phyloP scores from a whole-genome alignment of 805 yeast species.

The Barnettozyma californica region DNA sequence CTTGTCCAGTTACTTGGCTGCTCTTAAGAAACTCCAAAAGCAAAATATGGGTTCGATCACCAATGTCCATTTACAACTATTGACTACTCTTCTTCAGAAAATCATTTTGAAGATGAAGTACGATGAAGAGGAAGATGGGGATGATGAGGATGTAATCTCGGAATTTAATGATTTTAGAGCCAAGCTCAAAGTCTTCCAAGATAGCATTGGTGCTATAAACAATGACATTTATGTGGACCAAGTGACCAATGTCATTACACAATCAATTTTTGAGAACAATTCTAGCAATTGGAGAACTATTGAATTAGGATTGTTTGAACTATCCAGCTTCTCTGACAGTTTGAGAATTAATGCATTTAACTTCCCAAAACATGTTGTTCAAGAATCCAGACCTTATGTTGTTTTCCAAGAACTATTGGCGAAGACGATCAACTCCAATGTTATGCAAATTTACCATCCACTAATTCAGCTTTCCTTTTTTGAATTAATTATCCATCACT shows the following conservation, averaged over 20 bases:
- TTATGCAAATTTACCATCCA: constrained; percentile 61
- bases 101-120: constrained; percentile 74
- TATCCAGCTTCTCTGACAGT: constrained; percentile 73
- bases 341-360: constrained; percentile 73
- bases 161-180: constrained; percentile 77
- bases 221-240: constrained; percentile 58
- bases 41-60: constrained; percentile 34
- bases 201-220: constrained; percentile 60
- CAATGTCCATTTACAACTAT: constrained; percentile 41
- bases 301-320: constrained; percentile 83
- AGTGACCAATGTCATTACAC: constrained; percentile 54
- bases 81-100: constrained; percentile 60
- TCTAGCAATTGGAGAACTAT: constrained; percentile 66
- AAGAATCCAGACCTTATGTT: constrained; percentile 58
- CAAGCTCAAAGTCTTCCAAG: constrained; percentile 75
- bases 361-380: constrained; percentile 59
- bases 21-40: constrained; percentile 53
- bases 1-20: constrained; percentile 64
- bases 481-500: constrained; percentile 80
- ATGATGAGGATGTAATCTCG: constrained; percentile 66
- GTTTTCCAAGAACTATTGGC: constrained; percentile 56
- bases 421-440: constrained; percentile 43
- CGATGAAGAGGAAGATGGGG: constrained; percentile 71
- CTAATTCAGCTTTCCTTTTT: constrained; percentile 75
- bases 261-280: constrained; percentile 33